Conservation (phyloP, 2,329 filamentous ascomycete genomes). For the Aspergillus vadensis region DNA sequence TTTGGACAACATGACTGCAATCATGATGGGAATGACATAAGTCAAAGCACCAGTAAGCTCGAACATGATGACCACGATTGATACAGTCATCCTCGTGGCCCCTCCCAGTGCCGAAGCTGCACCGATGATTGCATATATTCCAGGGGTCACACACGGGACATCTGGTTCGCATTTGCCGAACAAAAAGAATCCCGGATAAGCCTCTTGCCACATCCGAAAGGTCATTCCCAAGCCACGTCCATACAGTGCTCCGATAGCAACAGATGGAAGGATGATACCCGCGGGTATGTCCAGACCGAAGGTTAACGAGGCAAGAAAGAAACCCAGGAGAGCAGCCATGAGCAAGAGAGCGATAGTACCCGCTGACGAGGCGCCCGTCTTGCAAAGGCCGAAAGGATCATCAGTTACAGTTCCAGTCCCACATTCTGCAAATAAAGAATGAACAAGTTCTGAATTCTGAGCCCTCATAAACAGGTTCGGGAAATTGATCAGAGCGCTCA, state of each 20-base stretch:
- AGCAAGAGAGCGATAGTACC: slow-evolving; percentile 81
- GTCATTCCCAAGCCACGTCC: slow-evolving; percentile 87
- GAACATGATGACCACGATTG: slow-evolving; percentile 99
- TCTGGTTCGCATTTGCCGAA: slow-evolving; percentile 84
- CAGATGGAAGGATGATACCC: slow-evolving; percentile 91
- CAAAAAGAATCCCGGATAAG: slow-evolving; percentile 73
- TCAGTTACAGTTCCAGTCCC: slow-evolving; percentile 60
- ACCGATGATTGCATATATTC: slow-evolving; percentile 94
- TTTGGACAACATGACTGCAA: slow-evolving; percentile 96
- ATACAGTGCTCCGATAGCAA: slow-evolving; percentile 90
- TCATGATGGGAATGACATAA: slow-evolving; percentile 98
- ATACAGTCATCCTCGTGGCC: slow-evolving; percentile 94
- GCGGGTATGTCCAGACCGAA: slow-evolving; percentile 95
- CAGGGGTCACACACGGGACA: slow-evolving; percentile 83
- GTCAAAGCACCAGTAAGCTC: slow-evolving; percentile 94
- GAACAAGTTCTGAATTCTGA: slow-evolving; percentile 87
- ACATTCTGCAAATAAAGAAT: slow-evolving; percentile 90
- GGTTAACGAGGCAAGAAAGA: slow-evolving; percentile 81
- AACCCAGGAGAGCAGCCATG: slow-evolving; percentile 78
- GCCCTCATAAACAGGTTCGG: slow-evolving; percentile 96
- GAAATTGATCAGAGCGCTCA: slow-evolving; percentile 90
- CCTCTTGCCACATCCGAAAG: slow-evolving; percentile 83
- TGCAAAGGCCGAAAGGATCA: slow-evolving; percentile 88
- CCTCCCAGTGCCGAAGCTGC: slow-evolving; percentile 92
- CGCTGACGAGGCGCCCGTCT: slow-evolving; percentile 78